A percentile compares a stretch with the other conserved stretches of the same genome.
Conservation (phyloP, 2,329 filamentous ascomycete species). For the Coniochaeta ligniaria region DNA sequence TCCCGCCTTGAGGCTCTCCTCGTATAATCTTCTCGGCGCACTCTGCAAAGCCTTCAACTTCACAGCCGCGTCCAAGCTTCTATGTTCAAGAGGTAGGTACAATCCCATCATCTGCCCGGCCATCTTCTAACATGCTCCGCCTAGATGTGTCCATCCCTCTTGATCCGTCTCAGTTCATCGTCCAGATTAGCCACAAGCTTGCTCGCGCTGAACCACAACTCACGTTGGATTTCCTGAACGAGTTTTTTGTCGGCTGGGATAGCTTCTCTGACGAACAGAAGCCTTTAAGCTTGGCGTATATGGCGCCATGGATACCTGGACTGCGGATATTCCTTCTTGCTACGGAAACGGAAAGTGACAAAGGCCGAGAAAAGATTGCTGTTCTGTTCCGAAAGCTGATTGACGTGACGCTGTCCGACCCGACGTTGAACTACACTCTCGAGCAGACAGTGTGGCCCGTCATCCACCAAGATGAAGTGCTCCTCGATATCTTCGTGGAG, state of each 20-base stretch:
- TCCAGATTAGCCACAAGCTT: slow-evolving; percentile 58
- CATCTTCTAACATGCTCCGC: slow-evolving; percentile 4
- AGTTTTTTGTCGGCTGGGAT: slow-evolving; percentile 67
- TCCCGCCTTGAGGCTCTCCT: slow-evolving; percentile 51
- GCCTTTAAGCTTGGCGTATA: slow-evolving; percentile 59
- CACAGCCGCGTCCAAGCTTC: slow-evolving; percentile 50
- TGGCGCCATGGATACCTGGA: slow-evolving; percentile 61
- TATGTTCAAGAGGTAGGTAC: slow-evolving; percentile 51
- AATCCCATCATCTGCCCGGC: slow-evolving; percentile 2
- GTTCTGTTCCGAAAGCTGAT: slow-evolving; percentile 59
- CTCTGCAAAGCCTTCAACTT: slow-evolving; percentile 64
- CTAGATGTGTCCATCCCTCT: slow-evolving; percentile 56
- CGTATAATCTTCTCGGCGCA: slow-evolving; percentile 61
- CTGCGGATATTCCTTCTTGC: slow-evolving; percentile 53
- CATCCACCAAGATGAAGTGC: slow-evolving; percentile 56
- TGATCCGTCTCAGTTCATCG: slow-evolving; percentile 56
- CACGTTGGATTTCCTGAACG: slow-evolving; percentile 63
- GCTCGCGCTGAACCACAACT: slow-evolving; percentile 58
- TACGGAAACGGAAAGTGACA: slow-evolving; percentile 55
- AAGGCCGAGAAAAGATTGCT: slow-evolving; percentile 58
- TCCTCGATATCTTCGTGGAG: slow-evolving; percentile 61
- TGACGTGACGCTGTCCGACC: slow-evolving; percentile 55
- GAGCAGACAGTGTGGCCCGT: slow-evolving; percentile 60
- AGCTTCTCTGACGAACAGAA: slow-evolving; percentile 62
- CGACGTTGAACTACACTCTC: slow-evolving; percentile 50